Base-by-base conservation (phyloP, 2,329 filamentous ascomycete genomes). In the Cordyceps cicadae region DNA sequence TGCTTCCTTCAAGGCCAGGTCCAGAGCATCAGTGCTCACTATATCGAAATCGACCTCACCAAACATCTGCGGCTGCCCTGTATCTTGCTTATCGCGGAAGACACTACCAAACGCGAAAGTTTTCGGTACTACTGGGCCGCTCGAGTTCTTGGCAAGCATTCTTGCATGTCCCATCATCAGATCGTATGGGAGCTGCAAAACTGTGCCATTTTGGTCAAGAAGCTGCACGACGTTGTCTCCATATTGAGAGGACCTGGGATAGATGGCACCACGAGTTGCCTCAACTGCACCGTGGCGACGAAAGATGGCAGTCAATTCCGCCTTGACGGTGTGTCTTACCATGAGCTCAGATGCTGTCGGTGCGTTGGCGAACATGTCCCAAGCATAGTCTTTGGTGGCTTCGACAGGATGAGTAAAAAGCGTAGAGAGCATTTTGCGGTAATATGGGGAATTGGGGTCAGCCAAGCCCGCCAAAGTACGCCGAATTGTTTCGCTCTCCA, bases 31-130 rank as follows among this genome's bases (percentile, higher is more conserved):
- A 50, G 85, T 83, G 0, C 92, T 93, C n/a, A 96, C 83, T 62
- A 99, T 92, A 73, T 99, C 94, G 71, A 97, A 99, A 71, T 97
- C 92, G 2, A 95, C 92, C 70, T 97, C 94, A 11, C 90, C 88
- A 70, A 90, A 88, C 68, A 87, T 88, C 61, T 83, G 82, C 7
- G 94, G 94, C 66, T 96, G 89, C 2, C 90, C 89, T 8, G 90
- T 92, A 60, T 86, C 87, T 54, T 86, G 80, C 51, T 83, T 86
- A 64, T 95, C 89, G 46, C 94, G 85, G 70, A 91, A 97, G 1
- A 97, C 92, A 39, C 82, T 87, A 7, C 92, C 92, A 71, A 99
- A 97, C 0, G 89, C 86, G 72, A 91, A 96, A 0, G 89, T 90
- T 65, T 90, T 89, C 65, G 90, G 84, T 5, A 90, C 75, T 1